Evolutionary conservation across 2,329 filamentous ascomycete genomes (phyloP).

Genomic region (Aaosphaeria arxii): DNA sequence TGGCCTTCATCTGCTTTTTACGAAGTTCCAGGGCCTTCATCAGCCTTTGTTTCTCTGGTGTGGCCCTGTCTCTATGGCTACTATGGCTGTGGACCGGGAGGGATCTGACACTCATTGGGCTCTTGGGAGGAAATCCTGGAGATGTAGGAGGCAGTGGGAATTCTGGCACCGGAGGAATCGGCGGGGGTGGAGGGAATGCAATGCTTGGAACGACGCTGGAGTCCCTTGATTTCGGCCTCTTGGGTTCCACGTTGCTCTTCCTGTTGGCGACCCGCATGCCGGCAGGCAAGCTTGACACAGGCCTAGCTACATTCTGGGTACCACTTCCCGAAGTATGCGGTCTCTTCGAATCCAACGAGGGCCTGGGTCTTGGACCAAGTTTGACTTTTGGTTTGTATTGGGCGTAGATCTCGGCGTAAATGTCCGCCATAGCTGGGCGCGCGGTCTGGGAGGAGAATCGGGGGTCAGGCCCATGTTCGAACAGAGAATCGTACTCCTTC

Average conservation of each 20-base stretch:
- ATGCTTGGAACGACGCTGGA: slow-evolving; percentile 24
- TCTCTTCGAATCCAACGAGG: slow-evolving; percentile 66
- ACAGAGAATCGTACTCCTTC: slow-evolving; percentile 32
- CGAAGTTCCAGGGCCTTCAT: slow-evolving; percentile 93
- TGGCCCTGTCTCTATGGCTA: slow-evolving; percentile 48
- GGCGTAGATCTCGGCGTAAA: slow-evolving; percentile 48
- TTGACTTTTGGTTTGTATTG: slow-evolving; percentile 77
- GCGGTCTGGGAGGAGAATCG: slow-evolving; percentile 42
- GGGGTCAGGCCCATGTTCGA: slow-evolving; percentile 39
- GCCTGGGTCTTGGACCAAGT: slow-evolving; percentile 80
- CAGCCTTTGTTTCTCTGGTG: slow-evolving; percentile 83
- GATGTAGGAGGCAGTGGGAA: slow-evolving; percentile 32
- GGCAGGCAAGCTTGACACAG: slow-evolving; percentile 75
- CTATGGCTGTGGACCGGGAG: slow-evolving; percentile 40
- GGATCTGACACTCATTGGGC: slow-evolving; percentile 42
- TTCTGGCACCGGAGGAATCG: slow-evolving; percentile 33
- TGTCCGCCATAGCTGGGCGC: slow-evolving; percentile 38
- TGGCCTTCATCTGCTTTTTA: slow-evolving; percentile 67
- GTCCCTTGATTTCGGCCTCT: slow-evolving; percentile 36
- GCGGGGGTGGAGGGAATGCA: slow-evolving; percentile 29
- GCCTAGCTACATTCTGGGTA: slow-evolving; percentile 52
- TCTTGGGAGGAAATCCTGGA: slow-evolving; percentile 36
- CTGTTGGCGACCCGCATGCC: slow-evolving; percentile 61
- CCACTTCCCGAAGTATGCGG: slow-evolving; percentile 55
- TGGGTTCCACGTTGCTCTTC: slow-evolving; percentile 22